Evolutionary conservation across 2,329 filamentous ascomycete genomes (phyloP).

Genomic region (Thielaviopsis euricoi): DNA sequence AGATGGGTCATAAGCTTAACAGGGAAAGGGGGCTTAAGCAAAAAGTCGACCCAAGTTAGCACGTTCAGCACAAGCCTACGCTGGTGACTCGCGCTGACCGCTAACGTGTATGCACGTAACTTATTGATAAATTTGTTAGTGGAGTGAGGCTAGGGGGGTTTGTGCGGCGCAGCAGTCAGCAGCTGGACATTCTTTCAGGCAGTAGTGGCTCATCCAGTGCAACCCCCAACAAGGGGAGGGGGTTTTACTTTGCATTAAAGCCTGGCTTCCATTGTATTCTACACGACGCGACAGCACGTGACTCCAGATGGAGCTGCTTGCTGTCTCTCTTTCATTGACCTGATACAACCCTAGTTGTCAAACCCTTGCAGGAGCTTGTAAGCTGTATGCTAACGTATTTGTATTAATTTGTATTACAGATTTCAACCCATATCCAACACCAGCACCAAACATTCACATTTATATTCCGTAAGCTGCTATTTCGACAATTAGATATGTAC

Average conservation of each 20-base stretch:
- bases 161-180: neutral
- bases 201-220: conserved; percentile 1
- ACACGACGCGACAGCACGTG: conserved; percentile 9
- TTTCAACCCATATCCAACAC: neutral
- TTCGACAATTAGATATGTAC: neutral
- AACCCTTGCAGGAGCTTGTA: too few species aligned
- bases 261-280: conserved; percentile 1
- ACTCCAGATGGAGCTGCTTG: neutral
- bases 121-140: neutral
- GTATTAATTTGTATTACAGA: neutral
- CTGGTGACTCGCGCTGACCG: neutral
- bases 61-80: neutral
- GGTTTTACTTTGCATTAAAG: neutral
- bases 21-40: neutral
- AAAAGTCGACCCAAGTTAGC: neutral
- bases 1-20: neutral
- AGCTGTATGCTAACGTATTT: too few species aligned
- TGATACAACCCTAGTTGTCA: too few species aligned
- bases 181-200: neutral
- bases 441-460: neutral
- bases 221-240: neutral
- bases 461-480: neutral
- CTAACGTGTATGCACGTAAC: neutral
- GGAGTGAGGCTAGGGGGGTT: neutral
- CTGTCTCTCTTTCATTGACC: too few species aligned